Evolutionary conservation across 257 asterid genomes (phyloP).

Genomic region (Lavandula angustifolia): DNA sequence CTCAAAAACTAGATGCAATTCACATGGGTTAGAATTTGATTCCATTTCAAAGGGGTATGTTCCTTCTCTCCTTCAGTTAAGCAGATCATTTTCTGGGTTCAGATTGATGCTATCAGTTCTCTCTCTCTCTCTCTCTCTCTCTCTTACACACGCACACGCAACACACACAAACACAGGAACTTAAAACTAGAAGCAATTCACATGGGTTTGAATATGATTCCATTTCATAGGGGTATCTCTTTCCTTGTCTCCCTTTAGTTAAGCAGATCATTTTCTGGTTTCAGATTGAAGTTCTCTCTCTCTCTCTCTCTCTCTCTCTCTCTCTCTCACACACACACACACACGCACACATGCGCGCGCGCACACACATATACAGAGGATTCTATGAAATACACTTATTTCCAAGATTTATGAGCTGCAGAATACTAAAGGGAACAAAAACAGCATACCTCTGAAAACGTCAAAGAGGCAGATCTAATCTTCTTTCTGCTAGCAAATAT

Average conservation of each 20-base stretch:
- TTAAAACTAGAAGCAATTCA: no score
- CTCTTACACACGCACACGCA: no score
- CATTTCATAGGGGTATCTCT: no score
- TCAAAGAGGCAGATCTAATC: slow-evolving; percentile 74
- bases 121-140: no score
- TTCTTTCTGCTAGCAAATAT: slow-evolving; percentile 86
- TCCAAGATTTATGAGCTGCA: background rate
- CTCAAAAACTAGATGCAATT: no score
- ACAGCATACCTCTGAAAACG: slow-evolving; percentile 85
- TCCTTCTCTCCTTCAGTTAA: background rate
- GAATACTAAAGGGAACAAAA: background rate
- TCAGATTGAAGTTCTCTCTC: background rate
- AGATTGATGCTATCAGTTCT: background rate
- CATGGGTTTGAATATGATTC: no score
- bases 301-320: no score
- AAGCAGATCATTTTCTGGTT: background rate
- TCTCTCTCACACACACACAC: no score
- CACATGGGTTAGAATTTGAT: no score
- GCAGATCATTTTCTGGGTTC: background rate
- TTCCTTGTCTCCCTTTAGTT: background rate
- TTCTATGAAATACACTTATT: background rate
- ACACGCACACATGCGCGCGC: no score
- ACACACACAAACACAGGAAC: no score
- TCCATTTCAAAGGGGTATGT: no score
- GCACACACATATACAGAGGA: background rate